Conservation (phyloP, 768 basidiomycete genomes). For the Serendipita indica region DNA sequence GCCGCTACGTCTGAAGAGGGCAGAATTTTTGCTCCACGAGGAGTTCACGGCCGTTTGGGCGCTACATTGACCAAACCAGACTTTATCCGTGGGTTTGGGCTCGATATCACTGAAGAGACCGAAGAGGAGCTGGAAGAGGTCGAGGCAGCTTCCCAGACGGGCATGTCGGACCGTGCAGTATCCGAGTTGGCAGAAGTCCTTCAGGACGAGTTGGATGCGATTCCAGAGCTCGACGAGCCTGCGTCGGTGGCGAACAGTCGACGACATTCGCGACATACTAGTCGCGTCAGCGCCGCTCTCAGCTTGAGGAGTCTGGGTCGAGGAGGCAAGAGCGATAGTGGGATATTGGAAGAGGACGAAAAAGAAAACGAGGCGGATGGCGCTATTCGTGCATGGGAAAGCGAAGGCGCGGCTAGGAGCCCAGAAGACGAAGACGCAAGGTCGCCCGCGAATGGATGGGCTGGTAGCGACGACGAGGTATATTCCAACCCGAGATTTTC, state of each 20-base stretch:
- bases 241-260: conserved; percentile 37
- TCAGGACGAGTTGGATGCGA: conserved; percentile 18
- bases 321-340: conserved; percentile 15
- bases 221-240: conserved; percentile 26
- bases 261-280: conserved; percentile 54
- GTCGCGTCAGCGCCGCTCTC: conserved; percentile 49
- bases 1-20: conserved; percentile 3
- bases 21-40: not conserved
- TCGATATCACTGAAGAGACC: conserved; percentile 64
- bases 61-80: conserved; percentile 46
- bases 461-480: conserved; percentile 66
- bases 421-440: conserved; percentile 13
- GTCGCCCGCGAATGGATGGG: conserved; percentile 53
- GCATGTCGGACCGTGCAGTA: conserved; percentile 12
- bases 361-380: conserved; percentile 1
- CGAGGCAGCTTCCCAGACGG: not conserved
- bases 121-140: conserved; percentile 28
- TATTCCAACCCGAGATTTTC: conserved; percentile 13
- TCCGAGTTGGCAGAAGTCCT: conserved; percentile 14
- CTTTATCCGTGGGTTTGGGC: conserved; percentile 63
- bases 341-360: conserved; percentile 25
- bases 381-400: conserved; percentile 2
- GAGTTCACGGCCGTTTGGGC: not conserved
- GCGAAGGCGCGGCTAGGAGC: conserved; percentile 5
- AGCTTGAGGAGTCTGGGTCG: conserved; percentile 45